These are phyloP conservation scores for Entomortierella lignicola DNA, from an alignment of 192 early-diverging fungal genomes.

Conservation along the genomic window DNA sequence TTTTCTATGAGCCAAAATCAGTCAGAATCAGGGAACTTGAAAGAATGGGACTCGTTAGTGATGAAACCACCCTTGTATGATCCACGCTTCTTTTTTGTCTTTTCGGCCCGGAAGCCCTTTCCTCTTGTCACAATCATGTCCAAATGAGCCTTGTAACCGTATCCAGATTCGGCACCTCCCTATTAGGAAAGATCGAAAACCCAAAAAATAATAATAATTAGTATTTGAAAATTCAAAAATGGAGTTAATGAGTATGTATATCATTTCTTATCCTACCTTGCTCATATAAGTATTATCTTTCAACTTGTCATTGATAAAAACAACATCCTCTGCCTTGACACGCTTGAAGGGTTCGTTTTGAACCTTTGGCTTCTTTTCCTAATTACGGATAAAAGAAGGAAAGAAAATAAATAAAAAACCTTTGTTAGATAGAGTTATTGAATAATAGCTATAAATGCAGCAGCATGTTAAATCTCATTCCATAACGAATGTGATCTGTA, in stretches of 20 bases:
- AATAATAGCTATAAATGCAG: no score
- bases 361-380: constrained; percentile 24
- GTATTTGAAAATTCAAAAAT: no score
- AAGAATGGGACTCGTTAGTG: constrained; percentile 84
- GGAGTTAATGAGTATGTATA: no score
- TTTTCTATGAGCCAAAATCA: background rate
- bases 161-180: constrained; percentile 76
- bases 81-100: constrained; percentile 98
- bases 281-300: constrained; percentile 85
- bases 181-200: constrained; percentile 9
- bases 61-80: constrained; percentile 94
- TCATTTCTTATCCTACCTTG: constrained; percentile 54
- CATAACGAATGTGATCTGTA: background rate
- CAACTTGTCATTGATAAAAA: constrained; percentile 80
- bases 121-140: constrained; percentile 92
- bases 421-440: background rate
- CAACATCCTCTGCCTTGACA: constrained; percentile 83
- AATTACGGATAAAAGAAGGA: background rate
- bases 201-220: no score
- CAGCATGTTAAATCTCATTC: no score
- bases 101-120: constrained; percentile 93
- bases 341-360: constrained; percentile 83
- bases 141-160: constrained; percentile 93
- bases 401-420: background rate
- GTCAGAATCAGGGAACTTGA: constrained; percentile 79